Evolutionary conservation across 1,284 basidiomycete species (phyloP).

Genomic region (Naganishia liquefaciens): DNA sequence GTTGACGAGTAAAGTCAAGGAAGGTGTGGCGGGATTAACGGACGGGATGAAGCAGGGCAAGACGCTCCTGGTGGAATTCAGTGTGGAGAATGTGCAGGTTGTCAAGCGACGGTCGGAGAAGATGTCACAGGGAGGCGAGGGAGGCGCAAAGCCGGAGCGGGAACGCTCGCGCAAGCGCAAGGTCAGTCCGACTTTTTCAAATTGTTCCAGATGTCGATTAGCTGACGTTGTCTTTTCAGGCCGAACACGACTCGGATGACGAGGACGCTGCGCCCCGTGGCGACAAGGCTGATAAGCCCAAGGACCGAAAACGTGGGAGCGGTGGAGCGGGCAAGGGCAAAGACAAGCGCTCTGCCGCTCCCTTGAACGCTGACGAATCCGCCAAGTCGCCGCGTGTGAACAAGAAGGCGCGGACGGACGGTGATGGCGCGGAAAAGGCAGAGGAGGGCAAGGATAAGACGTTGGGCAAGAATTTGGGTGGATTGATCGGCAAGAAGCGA

Average conservation of each 20-base stretch:
- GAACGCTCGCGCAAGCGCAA: constrained; percentile 36
- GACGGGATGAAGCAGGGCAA: constrained; percentile 58
- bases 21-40: constrained; percentile 38
- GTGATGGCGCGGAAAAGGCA: constrained; percentile 18
- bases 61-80: constrained; percentile 83
- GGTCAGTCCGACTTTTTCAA: constrained; percentile 1
- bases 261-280: constrained; percentile 35
- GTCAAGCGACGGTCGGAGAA: constrained; percentile 52
- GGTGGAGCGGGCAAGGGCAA: constrained; percentile 25
- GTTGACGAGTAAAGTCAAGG: constrained; percentile 44
- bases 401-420: constrained; percentile 28
- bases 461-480: constrained; percentile 49
- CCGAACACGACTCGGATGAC: constrained; percentile 39
- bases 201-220: constrained; percentile 12
- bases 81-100: constrained; percentile 83
- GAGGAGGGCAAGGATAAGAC: constrained; percentile 44
- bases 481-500: constrained; percentile 54
- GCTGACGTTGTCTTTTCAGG: constrained; percentile 30
- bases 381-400: constrained; percentile 26
- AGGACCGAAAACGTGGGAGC: constrained; percentile 21
- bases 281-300: constrained; percentile 25
- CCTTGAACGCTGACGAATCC: constrained; percentile 6
- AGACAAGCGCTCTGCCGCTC: constrained; percentile 13
- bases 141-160: constrained; percentile 4
- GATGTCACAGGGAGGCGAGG: constrained; percentile 34